Base-by-base conservation (phyloP, 2,329 filamentous ascomycete species). In the Aspergillus glaucus region DNA sequence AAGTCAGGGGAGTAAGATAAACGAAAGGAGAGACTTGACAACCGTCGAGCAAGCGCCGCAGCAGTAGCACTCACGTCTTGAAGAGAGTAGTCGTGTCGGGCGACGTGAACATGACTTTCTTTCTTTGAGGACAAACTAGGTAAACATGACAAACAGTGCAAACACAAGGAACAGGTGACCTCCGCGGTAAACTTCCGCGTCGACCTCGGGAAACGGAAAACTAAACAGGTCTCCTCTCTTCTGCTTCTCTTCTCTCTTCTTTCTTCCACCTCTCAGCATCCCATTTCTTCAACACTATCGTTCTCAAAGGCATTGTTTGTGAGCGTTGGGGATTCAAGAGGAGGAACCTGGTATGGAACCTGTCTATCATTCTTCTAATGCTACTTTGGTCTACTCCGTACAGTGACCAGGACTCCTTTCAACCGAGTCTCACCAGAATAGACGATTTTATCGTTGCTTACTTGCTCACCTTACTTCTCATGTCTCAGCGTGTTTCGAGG, bases 21-120 rank as follows among this genome's bases (percentile, higher is more conserved):
- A 19, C 8, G 19, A 21, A 40, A 12, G 9, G 37, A 12, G 3
- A 37, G 6, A 10, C 15, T 40, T 40, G 17, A 40, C 15, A 19
- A 40, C 5, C 19, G 9, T 19, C n/a, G 7, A 21, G 15, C 17
- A 19, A 19, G 17, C 15, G 19, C 19, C 15, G 19, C 15, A 22
- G 15, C 17, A 40, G 15, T 40, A 17, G 22, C 19, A 21, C 37
- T 19, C 19, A 21, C n/a, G 15, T 10, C 8, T 40, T 19, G 19
- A 5, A 10, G 8, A 21, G 8, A 21, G 37, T 6, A 19, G 37
- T 19, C 15, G 37, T 21, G 37, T 40, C 37, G 37, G 47, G 37
- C 46, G 44, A 47, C 49, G 49, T 49, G 51, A 51, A 44, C 46
- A 55, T 54, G 45, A 50, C 50, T 52, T 52, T 52, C 46, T 42